These are phyloP conservation scores for Flaveria linearis DNA, from an alignment of 129 eudicot genomes.

Conservation along the genomic window DNA sequence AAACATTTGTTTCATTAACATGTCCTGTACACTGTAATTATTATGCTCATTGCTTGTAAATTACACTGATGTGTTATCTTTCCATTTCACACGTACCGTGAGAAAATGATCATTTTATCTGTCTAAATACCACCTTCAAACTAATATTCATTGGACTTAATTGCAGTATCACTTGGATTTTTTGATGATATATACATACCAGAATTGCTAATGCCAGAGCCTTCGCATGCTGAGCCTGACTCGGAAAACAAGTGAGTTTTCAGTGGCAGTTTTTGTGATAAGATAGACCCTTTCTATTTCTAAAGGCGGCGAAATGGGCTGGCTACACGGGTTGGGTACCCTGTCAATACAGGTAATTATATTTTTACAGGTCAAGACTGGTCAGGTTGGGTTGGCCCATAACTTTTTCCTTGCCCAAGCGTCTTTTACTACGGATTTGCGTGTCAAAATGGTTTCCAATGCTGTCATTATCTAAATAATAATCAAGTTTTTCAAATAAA, in stretches of 20 bases:
- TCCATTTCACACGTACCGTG: background rate
- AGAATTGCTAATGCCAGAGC: slow-evolving; percentile 54
- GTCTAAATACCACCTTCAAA: background rate
- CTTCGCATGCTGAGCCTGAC: slow-evolving; percentile 53
- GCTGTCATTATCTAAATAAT: background rate
- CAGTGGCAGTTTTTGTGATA: slow-evolving; percentile 4
- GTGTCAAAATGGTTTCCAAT: background rate
- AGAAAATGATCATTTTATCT: background rate
- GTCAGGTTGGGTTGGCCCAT: background rate
- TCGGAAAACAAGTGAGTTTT: slow-evolving; percentile 54
- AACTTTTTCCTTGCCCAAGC: background rate
- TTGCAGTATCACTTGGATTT: slow-evolving; percentile 92
- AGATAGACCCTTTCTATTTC: background rate
- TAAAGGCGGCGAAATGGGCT: background rate
- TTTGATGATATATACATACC: slow-evolving; percentile 93
- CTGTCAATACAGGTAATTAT: background rate
- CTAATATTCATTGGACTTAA: slow-evolving; percentile 17
- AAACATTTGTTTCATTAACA: background rate
- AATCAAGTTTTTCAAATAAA: background rate
- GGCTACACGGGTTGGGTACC: background rate
- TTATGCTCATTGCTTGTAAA: background rate
- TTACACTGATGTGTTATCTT: background rate
- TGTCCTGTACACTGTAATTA: background rate
- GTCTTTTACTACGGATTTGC: background rate
- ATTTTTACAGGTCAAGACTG: background rate